Evolutionary conservation across 2,329 filamentous ascomycete species (phyloP), one percentile per base, ranked within the genome.

Genomic region (Arthrobotrys megalospora): DNA sequence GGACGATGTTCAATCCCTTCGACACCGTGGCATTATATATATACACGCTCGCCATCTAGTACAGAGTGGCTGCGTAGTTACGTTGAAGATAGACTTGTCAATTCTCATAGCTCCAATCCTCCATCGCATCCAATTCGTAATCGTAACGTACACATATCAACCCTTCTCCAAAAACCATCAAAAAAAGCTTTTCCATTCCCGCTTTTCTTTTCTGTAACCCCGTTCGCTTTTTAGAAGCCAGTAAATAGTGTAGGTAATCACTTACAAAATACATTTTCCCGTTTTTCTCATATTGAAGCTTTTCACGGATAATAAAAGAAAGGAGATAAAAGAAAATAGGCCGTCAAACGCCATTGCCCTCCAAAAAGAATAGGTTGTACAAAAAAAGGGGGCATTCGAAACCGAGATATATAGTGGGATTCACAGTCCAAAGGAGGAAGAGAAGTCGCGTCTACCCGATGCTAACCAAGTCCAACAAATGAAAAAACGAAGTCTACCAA

Each of bases 311-410:
- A 67, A 32, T 3, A 63, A 55, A 58, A 66, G 32, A 48, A 60
- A 66, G 16, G 16, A 21, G 21, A 48, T 48, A 7, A 60, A 67
- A 63, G 21, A 24, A 38, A 32, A 63, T 19, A 76, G 60, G 62
- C 47, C 63, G 34, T 48, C n/a, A 60, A 76, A 76, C 72, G 72
- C 72, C 72, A 34, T 75, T 60, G 12, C 65, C 72, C 55, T 60
- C 65, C 72, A n/a, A 71, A 53, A 55, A 63, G 43, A 62, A 78
- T 70, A 78, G 19, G 21, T 66, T 71, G 19, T 78, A 78, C 63
- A 66, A 50, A 55, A 41, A n/a, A n/a, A 19, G 12, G 24, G 36
- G 19, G 43, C 47, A 55, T 38, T 58, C 34, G 55, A 60, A 52
- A 19, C 12, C 50, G 32, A 28, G 67, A 62, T 75, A 24, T 75